Evolutionary conservation across 2,329 filamentous ascomycete genomes (phyloP).

Genomic region (Chaetomium sp.): DNA sequence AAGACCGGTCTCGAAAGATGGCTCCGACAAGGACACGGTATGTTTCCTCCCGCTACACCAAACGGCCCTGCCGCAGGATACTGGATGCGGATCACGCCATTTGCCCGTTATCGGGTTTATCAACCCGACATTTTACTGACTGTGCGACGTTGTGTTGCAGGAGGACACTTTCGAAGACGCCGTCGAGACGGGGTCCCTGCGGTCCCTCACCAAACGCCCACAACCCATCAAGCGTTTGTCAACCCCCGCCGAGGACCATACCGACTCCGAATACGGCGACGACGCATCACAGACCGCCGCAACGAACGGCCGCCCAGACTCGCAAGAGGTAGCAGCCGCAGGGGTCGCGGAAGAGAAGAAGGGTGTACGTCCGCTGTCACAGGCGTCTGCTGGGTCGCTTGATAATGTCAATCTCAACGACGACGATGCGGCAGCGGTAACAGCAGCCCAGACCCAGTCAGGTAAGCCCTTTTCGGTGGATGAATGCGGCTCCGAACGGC

Average conservation of each 20-base stretch:
- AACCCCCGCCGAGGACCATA: conserved; percentile 21
- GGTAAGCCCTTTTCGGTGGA: background rate
- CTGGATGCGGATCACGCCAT: no score
- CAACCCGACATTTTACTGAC: conserved; percentile 9
- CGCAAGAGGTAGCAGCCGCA: conserved; percentile 1
- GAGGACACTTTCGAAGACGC: conserved; percentile 76
- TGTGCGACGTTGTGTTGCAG: conserved; percentile 34
- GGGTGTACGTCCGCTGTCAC: conserved; percentile 34
- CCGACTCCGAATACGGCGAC: conserved; percentile 26
- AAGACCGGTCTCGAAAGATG: conserved; percentile 26
- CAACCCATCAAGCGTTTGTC: conserved; percentile 29
- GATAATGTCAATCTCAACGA: conserved; percentile 64
- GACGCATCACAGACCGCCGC: conserved; percentile 20
- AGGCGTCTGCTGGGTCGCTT: conserved; percentile 37
- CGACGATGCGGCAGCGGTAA: conserved; percentile 31
- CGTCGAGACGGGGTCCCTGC: conserved; percentile 55
- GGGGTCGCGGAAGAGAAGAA: conserved; percentile 18
- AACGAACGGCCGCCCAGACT: conserved; percentile 21
- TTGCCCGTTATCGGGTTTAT: background rate
- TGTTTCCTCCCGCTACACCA: conserved; percentile 14
- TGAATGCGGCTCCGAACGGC: background rate
- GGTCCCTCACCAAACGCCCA: conserved; percentile 55
- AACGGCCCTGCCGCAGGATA: background rate
- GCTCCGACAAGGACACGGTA: conserved; percentile 37
- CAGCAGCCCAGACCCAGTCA: conserved; percentile 13